Conservation (phyloP, 768 basidiomycete species). For the Mycena capillaripes region DNA sequence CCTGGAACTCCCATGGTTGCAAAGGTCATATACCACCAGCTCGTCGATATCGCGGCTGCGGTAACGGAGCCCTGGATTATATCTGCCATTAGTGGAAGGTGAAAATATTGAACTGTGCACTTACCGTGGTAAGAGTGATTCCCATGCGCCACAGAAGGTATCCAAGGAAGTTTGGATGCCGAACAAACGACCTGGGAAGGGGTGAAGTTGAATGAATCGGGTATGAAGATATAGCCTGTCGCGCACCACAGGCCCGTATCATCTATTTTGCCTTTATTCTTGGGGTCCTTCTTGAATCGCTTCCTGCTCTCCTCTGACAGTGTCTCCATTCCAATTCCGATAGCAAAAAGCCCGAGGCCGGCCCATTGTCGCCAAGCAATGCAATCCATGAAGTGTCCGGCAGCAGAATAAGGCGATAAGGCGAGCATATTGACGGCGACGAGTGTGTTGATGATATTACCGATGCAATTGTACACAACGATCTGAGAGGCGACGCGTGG, state of each 20-base stretch:
- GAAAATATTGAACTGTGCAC: not conserved
- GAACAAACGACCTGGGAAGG: constrained; percentile 29
- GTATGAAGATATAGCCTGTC: constrained; percentile 11
- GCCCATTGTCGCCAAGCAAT: constrained; percentile 33
- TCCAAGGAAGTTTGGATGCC: constrained; percentile 43
- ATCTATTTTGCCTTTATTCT: too few species aligned
- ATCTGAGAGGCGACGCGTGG: constrained; percentile 20
- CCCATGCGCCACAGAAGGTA: constrained; percentile 42
- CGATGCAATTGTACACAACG: constrained; percentile 28
- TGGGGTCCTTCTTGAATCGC: constrained; percentile 40
- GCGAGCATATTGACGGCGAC: constrained; percentile 37
- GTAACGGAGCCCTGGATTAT: constrained; percentile 19
- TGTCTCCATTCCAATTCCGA: constrained; percentile 38
- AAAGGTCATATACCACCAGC: not conserved
- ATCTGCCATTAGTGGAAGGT: too few species aligned
- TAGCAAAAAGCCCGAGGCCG: constrained; percentile 34
- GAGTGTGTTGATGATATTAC: constrained; percentile 38
- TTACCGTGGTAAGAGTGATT: constrained; percentile 36
- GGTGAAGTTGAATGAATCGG: not conserved
- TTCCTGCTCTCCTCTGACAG: constrained; percentile 39
- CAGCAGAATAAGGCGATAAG: constrained; percentile 15
- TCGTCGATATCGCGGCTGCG: constrained; percentile 5
- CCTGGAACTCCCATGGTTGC: not conserved
- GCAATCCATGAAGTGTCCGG: constrained; percentile 30
- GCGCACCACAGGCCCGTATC: constrained; percentile 39